A percentile compares a stretch with the other conserved stretches of the same genome.
phyloP scores from a whole-genome alignment of 2,329 filamentous ascomycete species.

The Ophiostoma perfectum region DNA sequence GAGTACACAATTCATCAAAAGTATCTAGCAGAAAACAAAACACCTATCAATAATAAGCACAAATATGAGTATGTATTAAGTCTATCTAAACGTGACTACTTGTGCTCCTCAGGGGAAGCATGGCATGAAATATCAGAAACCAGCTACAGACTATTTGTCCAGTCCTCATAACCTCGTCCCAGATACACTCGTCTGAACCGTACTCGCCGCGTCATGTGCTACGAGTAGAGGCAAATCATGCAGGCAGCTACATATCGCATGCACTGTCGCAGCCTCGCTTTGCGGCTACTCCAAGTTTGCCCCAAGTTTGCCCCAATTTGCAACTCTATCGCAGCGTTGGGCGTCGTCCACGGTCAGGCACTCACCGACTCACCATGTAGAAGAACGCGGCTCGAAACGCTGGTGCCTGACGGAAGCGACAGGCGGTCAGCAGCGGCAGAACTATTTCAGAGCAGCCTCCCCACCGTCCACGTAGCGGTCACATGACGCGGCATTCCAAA shows the following conservation, averaged over 20 bases:
- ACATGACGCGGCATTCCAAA: constrained; percentile 24
- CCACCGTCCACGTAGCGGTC: constrained; percentile 15
- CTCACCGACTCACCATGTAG: constrained; percentile 3
- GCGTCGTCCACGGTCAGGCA: constrained; percentile 4
- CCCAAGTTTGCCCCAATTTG: not conserved
- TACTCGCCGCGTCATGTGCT: not conserved
- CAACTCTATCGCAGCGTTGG: not conserved
- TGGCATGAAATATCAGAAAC: too few species aligned
- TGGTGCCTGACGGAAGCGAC: not conserved
- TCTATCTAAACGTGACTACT: too few species aligned
- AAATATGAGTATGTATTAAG: too few species aligned
- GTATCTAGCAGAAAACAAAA: too few species aligned
- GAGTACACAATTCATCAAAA: too few species aligned
- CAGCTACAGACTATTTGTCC: not conserved
- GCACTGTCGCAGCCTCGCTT: not conserved
- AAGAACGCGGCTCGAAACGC: not conserved
- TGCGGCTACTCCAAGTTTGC: not conserved
- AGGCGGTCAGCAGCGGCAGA: constrained; percentile 19
- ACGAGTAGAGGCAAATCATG: not conserved
- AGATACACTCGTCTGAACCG: not conserved
- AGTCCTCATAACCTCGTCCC: not conserved
- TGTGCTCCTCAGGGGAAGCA: too few species aligned
- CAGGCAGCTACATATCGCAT: not conserved
- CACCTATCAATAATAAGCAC: too few species aligned
- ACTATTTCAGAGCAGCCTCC: not conserved